phyloP scores from a whole-genome alignment of 257 asterid species.

The Solanum arcanum region DNA sequence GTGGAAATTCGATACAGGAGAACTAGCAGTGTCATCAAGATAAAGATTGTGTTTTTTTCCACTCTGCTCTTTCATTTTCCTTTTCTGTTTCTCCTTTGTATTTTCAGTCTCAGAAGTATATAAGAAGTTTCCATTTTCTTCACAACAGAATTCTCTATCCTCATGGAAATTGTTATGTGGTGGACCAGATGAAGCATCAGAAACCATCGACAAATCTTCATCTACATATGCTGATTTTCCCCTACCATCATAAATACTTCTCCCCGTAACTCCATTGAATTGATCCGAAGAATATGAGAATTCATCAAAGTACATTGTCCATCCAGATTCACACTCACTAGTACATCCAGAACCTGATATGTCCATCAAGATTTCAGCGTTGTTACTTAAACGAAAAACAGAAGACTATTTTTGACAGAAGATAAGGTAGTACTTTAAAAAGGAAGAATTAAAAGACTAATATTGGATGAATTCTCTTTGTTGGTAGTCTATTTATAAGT shows the following conservation, averaged over 20 bases:
- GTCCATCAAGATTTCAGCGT: constrained; percentile 24
- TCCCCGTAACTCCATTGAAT: constrained; percentile 7
- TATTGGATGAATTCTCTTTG: neutral
- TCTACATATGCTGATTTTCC: constrained; percentile 3
- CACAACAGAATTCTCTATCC: constrained; percentile 4
- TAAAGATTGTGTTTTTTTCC: constrained; percentile 15
- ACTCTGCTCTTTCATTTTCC: constrained; percentile 14
- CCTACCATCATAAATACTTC: neutral
- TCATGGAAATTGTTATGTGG: constrained; percentile 28
- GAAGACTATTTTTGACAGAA: neutral
- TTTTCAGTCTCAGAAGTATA: neutral
- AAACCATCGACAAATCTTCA: constrained; percentile 67
- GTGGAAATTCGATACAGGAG: constrained; percentile 38
- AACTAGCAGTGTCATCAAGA: constrained; percentile 94
- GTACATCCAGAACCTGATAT: constrained; percentile 53
- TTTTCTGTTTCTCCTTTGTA: constrained; percentile 15
- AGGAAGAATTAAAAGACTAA: neutral
- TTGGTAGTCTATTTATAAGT: constrained; percentile 20
- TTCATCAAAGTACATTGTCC: constrained; percentile 85
- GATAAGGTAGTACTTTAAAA: neutral
- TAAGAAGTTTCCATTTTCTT: neutral
- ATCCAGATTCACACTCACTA: constrained; percentile 85
- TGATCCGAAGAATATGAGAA: constrained; percentile 28
- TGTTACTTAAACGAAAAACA: neutral
- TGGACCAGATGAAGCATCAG: constrained; percentile 94